These are phyloP conservation scores for Cylindrotheca fusiformis DNA, from an alignment of 108 stramenopile species.

Conservation along the genomic window DNA sequence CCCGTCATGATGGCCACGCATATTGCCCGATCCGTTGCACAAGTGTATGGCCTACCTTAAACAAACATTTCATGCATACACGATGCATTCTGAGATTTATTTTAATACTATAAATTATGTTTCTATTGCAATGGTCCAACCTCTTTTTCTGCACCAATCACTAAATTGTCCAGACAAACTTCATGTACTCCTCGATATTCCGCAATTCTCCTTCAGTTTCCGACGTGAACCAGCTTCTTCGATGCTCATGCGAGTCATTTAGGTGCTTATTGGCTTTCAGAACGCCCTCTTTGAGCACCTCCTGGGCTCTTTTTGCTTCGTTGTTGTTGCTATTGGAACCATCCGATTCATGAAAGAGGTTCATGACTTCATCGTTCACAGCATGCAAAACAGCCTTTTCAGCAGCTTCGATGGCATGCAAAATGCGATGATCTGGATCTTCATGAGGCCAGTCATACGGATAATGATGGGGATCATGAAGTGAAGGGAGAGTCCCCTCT, in stretches of 20 bases:
- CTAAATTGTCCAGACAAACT: not conserved
- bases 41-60: not conserved
- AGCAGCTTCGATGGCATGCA: conserved; percentile 18
- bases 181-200: not conserved
- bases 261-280: not conserved
- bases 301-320: not conserved
- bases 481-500: not conserved
- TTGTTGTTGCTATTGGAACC: not conserved
- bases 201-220: not conserved
- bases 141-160: too few relatives aligned
- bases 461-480: not conserved
- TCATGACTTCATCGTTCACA: conserved; percentile 12
- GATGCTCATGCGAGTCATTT: conserved; percentile 3
- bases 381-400: conserved; percentile 20
- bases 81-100: too few relatives aligned
- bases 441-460: not conserved
- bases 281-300: not conserved
- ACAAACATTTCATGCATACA: too few relatives aligned
- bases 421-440: conserved; percentile 6
- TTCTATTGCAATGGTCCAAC: not conserved
- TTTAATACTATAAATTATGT: not conserved
- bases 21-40: conserved; percentile 19
- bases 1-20: conserved; percentile 33
- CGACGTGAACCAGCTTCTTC: conserved; percentile 1
- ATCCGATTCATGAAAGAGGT: conserved; percentile 4